phyloP scores from a whole-genome alignment of 2,329 filamentous ascomycete species.

The Phyllosticta paracitricarpa region DNA sequence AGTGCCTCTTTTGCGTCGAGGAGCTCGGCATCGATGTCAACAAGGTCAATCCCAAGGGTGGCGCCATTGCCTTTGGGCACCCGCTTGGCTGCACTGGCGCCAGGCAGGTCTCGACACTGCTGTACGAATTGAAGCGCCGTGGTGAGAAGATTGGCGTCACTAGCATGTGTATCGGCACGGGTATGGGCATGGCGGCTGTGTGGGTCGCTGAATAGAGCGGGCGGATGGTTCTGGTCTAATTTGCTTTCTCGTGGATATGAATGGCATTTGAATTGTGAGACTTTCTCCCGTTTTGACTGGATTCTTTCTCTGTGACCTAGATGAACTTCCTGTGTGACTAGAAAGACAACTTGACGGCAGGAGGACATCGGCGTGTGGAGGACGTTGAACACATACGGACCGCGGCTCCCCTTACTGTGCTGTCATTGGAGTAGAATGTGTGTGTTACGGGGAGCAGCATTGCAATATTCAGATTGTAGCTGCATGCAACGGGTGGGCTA shows the following conservation, averaged over 20 bases:
- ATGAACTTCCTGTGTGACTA: too few relatives aligned
- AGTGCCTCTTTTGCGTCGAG: conserved; percentile 88
- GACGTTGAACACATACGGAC: too few relatives aligned
- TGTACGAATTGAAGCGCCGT: conserved; percentile 81
- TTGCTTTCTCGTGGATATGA: neutral
- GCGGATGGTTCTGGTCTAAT: neutral
- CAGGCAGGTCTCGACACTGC: conserved; percentile 80
- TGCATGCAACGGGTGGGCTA: too few relatives aligned
- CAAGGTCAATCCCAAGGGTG: conserved; percentile 96
- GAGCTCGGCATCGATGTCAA: conserved; percentile 71
- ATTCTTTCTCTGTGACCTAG: too few relatives aligned
- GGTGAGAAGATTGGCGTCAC: conserved; percentile 81
- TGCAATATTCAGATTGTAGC: too few relatives aligned
- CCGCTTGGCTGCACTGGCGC: conserved; percentile 91
- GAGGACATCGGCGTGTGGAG: too few relatives aligned
- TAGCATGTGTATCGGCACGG: conserved; percentile 93
- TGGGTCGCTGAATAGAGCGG: conserved; percentile 77
- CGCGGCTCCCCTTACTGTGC: too few relatives aligned
- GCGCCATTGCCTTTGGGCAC: conserved; percentile 92
- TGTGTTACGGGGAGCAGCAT: too few relatives aligned
- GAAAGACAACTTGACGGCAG: too few relatives aligned
- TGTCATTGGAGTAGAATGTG: too few relatives aligned
- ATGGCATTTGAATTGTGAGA: too few relatives aligned
- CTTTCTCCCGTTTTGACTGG: too few relatives aligned
- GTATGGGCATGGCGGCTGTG: conserved; percentile 95